Evolutionary conservation across 2,329 filamentous ascomycete species (phyloP), one percentile per base, ranked within the genome.

Genomic region (Colletotrichum musae): DNA sequence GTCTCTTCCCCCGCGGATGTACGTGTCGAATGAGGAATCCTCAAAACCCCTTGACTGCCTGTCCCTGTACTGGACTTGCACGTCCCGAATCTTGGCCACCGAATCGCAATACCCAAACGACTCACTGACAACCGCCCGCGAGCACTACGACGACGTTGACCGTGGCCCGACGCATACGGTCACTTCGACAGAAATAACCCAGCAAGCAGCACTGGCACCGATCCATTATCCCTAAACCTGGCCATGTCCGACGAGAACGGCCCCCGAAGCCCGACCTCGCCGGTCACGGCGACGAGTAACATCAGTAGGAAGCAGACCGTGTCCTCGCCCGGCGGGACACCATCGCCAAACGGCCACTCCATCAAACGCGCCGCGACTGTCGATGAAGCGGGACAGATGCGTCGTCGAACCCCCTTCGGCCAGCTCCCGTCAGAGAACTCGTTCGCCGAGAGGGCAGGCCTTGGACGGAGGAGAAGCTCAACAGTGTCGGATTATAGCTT

Each of bases 401-500:
- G 72, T 48, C 73, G 74, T 48, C 43, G 67, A 36, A 71, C 60
- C 51, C 65, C 73, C 5, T 51, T 72, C 51, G 51, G 70, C 41
- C 71, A 64, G 62, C 58, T 74, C 45, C 68, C 75, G 1, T 73
- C 77, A 26, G 77, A 78, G 24, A 75, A 74, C 15, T 75, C 77
- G 7, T 73, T 76, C 41, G 73, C 75, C 24, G 73, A 71, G 57
- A 66, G 73, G 26, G 39, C 24, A 36, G 66, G 50, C 24, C 24
- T 69, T 18, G 61, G 56, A 5, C 87, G 89, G 32, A 88, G 93
- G 63, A 88, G 93, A 71, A 93, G 92, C 81, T 96, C 94, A 43
- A 90, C 90, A 56, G 88, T 97, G 71, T 96, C 94, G 32, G 93
- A 95, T 75, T 91, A 88, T 74, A 93, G 92, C 72, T 76, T 94